Percentiles rank a stretch among this genome's conserved stretches.
These are phyloP conservation scores for Epichloe gansuensis DNA, from an alignment of 2,329 filamentous ascomycete species.

Conservation along the genomic window DNA sequence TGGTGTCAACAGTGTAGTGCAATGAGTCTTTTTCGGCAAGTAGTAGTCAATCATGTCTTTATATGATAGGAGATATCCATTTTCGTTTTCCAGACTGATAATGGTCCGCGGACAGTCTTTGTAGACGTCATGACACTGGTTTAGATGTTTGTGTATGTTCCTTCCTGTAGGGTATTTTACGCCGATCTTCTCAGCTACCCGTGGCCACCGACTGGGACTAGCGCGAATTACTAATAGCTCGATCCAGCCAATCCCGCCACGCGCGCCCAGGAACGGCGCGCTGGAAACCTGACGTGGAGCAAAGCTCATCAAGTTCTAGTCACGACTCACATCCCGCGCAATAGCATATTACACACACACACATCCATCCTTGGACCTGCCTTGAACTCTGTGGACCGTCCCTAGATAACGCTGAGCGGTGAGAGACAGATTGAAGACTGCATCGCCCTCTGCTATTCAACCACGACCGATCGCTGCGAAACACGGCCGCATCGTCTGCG, in stretches of 20 bases:
- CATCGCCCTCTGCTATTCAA: neutral
- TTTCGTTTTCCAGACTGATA: no score
- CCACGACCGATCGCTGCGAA: neutral
- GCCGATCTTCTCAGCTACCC: neutral
- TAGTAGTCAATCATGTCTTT: no score
- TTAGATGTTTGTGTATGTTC: no score
- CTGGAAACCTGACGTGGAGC: neutral
- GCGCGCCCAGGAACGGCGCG: slow-evolving; percentile 5
- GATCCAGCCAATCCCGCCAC: neutral
- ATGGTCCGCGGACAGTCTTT: no score
- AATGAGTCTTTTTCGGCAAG: no score
- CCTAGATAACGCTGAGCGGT: neutral
- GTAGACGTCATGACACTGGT: no score
- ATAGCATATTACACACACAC: no score
- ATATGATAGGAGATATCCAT: no score
- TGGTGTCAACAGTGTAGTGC: no score
- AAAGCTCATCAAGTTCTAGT: neutral
- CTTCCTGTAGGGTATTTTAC: neutral
- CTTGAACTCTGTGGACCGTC: no score
- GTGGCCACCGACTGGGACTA: neutral
- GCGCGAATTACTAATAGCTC: neutral
- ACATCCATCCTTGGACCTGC: no score
- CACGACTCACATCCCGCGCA: neutral
- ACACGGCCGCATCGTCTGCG: neutral
- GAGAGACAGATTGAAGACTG: neutral